Conservation (phyloP, 176 grass and related monocot species). For the Zea luxurians region DNA sequence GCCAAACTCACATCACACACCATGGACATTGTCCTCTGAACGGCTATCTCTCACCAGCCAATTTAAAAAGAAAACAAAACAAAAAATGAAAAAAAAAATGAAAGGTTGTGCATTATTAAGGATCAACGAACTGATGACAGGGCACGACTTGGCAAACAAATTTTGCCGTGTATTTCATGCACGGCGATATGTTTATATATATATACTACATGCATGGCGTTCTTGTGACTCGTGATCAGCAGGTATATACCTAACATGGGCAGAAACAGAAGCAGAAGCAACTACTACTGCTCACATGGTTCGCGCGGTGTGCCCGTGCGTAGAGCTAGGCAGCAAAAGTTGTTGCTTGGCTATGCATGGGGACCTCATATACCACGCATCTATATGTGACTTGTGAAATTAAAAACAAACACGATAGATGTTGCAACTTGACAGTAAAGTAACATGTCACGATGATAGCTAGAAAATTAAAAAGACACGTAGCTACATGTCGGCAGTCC, state of each 20-base stretch:
- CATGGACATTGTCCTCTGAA: background rate
- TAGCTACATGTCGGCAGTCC: background rate
- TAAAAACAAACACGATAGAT: too few relatives aligned
- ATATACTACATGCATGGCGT: too few relatives aligned
- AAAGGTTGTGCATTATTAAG: background rate
- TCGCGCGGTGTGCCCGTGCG: background rate
- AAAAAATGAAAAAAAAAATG: background rate
- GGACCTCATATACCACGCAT: background rate
- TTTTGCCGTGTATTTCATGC: background rate
- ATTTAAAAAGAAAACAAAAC: background rate
- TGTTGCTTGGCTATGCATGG: background rate
- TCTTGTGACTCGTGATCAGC: background rate
- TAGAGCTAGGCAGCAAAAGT: background rate
- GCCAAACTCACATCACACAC: background rate
- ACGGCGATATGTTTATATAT: too few relatives aligned
- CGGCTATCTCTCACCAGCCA: background rate
- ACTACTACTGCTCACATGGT: background rate
- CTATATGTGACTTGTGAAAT: background rate
- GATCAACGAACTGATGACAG: background rate
- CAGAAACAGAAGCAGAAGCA: background rate
- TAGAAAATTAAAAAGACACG: background rate
- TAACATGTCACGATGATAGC: background rate
- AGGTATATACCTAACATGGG: background rate
- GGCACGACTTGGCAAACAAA: background rate
- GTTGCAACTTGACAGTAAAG: background rate